Evolutionary conservation across 176 grass and related monocot species (phyloP).

Genomic region (Lolium rigidum): DNA sequence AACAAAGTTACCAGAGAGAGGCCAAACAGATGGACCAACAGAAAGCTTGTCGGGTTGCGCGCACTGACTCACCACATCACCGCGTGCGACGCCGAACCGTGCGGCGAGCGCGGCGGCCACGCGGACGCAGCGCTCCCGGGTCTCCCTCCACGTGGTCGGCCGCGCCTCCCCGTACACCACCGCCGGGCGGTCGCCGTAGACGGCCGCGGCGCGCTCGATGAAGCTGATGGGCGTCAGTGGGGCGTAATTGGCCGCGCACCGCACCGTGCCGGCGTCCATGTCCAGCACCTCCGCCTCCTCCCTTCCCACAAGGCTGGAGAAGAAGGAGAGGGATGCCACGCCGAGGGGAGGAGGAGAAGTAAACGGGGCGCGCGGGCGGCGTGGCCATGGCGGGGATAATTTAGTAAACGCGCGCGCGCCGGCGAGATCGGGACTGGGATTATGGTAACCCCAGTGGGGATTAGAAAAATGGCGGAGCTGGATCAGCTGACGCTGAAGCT

Average conservation of each 20-base stretch:
- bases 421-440: neutral
- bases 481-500: too few species aligned
- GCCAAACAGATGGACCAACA: too few species aligned
- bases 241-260: slow-evolving; percentile 66
- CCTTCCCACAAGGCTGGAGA: neutral
- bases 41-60: neutral
- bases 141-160: slow-evolving; percentile 51
- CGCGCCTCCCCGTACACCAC: slow-evolving; percentile 20
- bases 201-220: slow-evolving; percentile 71
- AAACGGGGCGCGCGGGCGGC: neutral
- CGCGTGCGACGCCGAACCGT: slow-evolving; percentile 55
- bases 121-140: slow-evolving; percentile 53
- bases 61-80: slow-evolving; percentile 56
- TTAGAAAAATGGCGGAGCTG: neutral
- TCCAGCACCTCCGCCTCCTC: slow-evolving; percentile 11
- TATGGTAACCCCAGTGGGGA: slow-evolving; percentile 25
- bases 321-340: neutral
- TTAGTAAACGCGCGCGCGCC: slow-evolving; percentile 3
- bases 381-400: neutral
- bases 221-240: slow-evolving; percentile 74
- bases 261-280: slow-evolving; percentile 61
- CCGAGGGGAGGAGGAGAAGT: neutral
- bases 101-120: slow-evolving; percentile 59
- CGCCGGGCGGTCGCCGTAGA: slow-evolving; percentile 53
- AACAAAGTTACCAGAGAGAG: too few species aligned